Evolutionary conservation across 495 filamentous ascomycete genomes (phyloP).

Genomic region (Darksidea phi): DNA sequence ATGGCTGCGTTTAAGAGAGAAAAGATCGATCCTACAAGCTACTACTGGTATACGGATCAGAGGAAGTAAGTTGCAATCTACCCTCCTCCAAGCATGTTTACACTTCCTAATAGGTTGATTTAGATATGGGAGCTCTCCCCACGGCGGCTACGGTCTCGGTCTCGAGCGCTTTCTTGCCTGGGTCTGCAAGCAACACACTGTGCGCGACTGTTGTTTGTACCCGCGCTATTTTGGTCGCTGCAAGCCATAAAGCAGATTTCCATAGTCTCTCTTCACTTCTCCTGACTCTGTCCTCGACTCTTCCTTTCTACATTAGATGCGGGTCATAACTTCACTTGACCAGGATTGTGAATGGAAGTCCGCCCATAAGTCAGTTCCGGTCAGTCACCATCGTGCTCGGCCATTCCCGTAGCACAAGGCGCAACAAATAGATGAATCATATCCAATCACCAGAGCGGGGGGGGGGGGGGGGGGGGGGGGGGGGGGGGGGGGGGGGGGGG

Average conservation of each 20-base stretch:
- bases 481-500: no score
- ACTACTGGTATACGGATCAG: conserved; percentile 99
- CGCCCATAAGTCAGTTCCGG: no score
- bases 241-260: conserved; percentile 62
- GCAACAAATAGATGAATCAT: conserved; percentile 15
- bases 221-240: conserved; percentile 92
- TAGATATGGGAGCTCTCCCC: conserved; percentile 90
- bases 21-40: conserved; percentile 78
- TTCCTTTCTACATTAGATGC: neutral
- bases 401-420: conserved; percentile 6
- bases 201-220: conserved; percentile 85
- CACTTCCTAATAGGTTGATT: conserved; percentile 35
- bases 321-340: no score
- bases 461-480: no score
- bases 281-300: neutral
- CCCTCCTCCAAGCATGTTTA: conserved; percentile 7
- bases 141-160: conserved; percentile 94
- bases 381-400: no score
- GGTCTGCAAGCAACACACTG: conserved; percentile 89
- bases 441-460: conserved; percentile 22
- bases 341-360: no score
- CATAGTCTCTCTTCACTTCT: neutral
- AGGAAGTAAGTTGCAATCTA: conserved; percentile 70
- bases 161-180: conserved; percentile 96
- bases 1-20: conserved; percentile 85